A percentile compares a stretch with the other conserved stretches of the same genome.
phyloP scores from a whole-genome alignment of 2,329 filamentous ascomycete genomes.

The Xenoacremonium recifei region DNA sequence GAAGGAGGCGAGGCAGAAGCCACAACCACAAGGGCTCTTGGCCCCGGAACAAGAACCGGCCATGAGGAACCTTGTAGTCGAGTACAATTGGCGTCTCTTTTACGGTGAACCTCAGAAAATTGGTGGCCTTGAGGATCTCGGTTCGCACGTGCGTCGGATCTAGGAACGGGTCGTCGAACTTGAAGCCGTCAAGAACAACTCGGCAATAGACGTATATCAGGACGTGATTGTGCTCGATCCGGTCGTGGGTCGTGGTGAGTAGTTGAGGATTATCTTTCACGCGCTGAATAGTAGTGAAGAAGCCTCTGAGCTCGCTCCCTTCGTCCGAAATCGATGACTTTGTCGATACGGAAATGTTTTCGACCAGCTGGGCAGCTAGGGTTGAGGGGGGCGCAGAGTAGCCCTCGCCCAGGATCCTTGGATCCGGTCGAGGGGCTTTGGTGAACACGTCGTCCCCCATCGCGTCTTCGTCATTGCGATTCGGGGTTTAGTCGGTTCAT shows the following conservation, averaged over 20 bases:
- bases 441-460: conserved; percentile 28
- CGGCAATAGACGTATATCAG: conserved; percentile 81
- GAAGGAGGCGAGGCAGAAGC: conserved; percentile 59
- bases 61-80: conserved; percentile 39
- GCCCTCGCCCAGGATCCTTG: conserved; percentile 16
- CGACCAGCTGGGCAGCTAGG: conserved; percentile 82
- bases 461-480: conserved; percentile 23
- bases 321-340: conserved; percentile 62
- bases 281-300: conserved; percentile 58
- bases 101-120: conserved; percentile 73
- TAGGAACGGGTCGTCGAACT: conserved; percentile 67
- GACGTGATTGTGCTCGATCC: conserved; percentile 76
- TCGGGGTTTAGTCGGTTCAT: conserved; percentile 4
- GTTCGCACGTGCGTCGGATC: conserved; percentile 51
- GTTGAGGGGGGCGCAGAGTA: conserved; percentile 66
- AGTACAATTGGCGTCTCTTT: conserved; percentile 73
- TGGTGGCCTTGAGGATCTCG: conserved; percentile 70
- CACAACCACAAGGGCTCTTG: conserved; percentile 64
- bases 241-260: conserved; percentile 63
- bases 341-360: conserved; percentile 68
- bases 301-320: conserved; percentile 70
- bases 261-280: conserved; percentile 50
- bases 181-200: conserved; percentile 70
- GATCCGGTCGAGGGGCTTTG: conserved; percentile 16
- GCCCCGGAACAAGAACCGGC: conserved; percentile 50